A percentile compares a stretch with the other conserved stretches of the same genome.
These are phyloP conservation scores for Chamaecyparis obtusa DNA, from an alignment of 75 land plant genomes.

Conservation along the genomic window DNA sequence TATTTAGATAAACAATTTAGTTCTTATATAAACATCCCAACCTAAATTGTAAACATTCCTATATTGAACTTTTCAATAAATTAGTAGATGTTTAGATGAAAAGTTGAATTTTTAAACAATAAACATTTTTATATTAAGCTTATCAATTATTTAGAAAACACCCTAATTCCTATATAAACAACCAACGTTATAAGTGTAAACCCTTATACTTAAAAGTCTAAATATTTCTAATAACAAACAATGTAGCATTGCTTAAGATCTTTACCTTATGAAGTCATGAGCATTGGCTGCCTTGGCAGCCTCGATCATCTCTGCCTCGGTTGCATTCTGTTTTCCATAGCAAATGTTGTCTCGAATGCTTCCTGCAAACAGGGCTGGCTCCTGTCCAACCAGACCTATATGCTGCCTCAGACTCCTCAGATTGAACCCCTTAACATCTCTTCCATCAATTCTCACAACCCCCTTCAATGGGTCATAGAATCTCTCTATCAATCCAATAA, in stretches of 20 bases:
- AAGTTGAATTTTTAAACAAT: too few species aligned
- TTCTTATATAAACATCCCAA: too few species aligned
- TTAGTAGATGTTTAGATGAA: too few species aligned
- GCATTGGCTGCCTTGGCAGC: conserved; percentile 82
- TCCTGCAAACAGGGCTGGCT: conserved; percentile 73
- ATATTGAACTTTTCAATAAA: too few species aligned
- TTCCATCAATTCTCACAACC: conserved; percentile 60
- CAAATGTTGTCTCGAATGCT: conserved; percentile 70
- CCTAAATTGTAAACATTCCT: too few species aligned
- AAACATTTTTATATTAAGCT: too few species aligned
- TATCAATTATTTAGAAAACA: too few species aligned
- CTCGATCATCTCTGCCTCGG: conserved; percentile 62
- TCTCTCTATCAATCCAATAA: conserved; percentile 69
- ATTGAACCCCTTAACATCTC: conserved; percentile 48
- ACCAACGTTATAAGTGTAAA: too few species aligned
- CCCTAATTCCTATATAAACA: too few species aligned
- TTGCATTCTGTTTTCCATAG: conserved; percentile 50
- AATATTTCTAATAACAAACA: too few species aligned
- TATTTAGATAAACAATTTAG: too few species aligned
- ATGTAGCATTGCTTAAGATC: neutral
- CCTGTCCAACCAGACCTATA: conserved; percentile 78
- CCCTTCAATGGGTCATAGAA: conserved; percentile 78
- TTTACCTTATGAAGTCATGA: conserved; percentile 62
- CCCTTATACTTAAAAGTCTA: neutral
- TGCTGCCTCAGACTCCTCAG: conserved; percentile 62